Percentiles rank a stretch among this genome's conserved stretches.
Evolutionary conservation across 2,329 filamentous ascomycete species (phyloP).

Genomic region (Talaromyces sp.): DNA sequence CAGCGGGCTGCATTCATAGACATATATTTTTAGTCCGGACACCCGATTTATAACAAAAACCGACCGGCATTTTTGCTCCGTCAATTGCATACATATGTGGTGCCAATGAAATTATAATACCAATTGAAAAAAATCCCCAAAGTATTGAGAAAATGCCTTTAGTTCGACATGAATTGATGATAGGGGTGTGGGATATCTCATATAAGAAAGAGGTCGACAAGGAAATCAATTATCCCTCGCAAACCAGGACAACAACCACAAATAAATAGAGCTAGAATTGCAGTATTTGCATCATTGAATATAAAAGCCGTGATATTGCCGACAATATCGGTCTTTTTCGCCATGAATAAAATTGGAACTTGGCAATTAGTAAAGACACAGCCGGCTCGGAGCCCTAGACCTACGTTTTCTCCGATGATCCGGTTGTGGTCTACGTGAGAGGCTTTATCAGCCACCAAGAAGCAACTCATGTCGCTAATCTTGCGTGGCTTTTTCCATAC

Average conservation of each 20-base stretch:
- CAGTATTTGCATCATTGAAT: not conserved
- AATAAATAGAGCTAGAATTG: not conserved
- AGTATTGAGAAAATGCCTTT: too few relatives aligned
- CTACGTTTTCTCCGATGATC: slow-evolving; percentile 35
- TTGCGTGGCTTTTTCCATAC: slow-evolving; percentile 38
- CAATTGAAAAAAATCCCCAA: too few relatives aligned
- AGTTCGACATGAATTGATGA: too few relatives aligned
- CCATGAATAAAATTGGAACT: not conserved
- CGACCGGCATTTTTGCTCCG: too few relatives aligned
- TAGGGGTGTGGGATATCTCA: too few relatives aligned
- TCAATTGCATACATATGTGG: too few relatives aligned
- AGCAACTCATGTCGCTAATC: slow-evolving; percentile 44
- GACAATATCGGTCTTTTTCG: not conserved
- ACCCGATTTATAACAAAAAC: too few relatives aligned
- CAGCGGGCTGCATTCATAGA: too few relatives aligned
- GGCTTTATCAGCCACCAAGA: slow-evolving; percentile 46
- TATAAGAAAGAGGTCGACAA: too few relatives aligned
- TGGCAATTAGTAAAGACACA: not conserved
- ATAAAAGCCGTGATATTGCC: not conserved
- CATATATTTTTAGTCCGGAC: too few relatives aligned
- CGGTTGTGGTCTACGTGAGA: slow-evolving; percentile 52
- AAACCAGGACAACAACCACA: not conserved
- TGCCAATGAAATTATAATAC: too few relatives aligned
- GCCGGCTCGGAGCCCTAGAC: not conserved
- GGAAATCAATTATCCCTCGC: not conserved